Conservation (phyloP, 257 asterid genomes). For the Gardenia jasminoides region DNA sequence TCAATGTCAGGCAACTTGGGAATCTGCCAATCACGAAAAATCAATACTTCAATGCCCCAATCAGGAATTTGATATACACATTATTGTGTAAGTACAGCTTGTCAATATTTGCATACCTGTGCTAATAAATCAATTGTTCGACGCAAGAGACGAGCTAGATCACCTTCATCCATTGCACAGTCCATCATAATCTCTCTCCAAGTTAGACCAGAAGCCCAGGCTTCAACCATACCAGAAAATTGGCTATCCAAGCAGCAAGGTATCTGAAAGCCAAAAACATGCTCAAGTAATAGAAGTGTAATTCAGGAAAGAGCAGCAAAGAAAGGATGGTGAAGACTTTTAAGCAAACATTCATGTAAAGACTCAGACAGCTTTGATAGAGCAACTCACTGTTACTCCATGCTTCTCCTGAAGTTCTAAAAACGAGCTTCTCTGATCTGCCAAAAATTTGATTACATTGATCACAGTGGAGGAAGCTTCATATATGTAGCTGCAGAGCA, state of each 20-base stretch:
- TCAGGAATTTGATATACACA: neutral
- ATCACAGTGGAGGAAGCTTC: slow-evolving; percentile 84
- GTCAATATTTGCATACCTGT: slow-evolving; percentile 50
- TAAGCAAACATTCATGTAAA: neutral
- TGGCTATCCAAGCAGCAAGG: slow-evolving; percentile 94
- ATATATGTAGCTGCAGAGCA: slow-evolving; percentile 61
- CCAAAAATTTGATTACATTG: slow-evolving; percentile 58
- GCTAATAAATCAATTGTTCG: slow-evolving; percentile 89
- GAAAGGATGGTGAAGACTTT: neutral
- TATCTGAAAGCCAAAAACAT: slow-evolving; percentile 46
- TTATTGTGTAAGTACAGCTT: neutral
- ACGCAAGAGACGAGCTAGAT: slow-evolving; percentile 89
- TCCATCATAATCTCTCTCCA: slow-evolving; percentile 99
- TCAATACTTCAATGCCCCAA: neutral
- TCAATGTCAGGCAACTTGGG: slow-evolving; percentile 92
- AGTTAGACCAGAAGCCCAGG: slow-evolving; percentile 99
- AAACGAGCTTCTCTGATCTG: slow-evolving; percentile 70
- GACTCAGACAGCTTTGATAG: neutral
- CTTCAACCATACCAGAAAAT: slow-evolving; percentile 96
- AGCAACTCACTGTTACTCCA: slow-evolving; percentile 67
- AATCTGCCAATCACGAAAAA: slow-evolving; percentile 43
- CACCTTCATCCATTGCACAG: slow-evolving; percentile 99
- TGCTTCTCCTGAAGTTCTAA: slow-evolving; percentile 87
- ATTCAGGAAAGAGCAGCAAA: neutral
- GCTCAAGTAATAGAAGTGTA: slow-evolving; percentile 10